Base-by-base conservation (phyloP, 768 basidiomycete genomes). In the Saitozyma sp. region DNA sequence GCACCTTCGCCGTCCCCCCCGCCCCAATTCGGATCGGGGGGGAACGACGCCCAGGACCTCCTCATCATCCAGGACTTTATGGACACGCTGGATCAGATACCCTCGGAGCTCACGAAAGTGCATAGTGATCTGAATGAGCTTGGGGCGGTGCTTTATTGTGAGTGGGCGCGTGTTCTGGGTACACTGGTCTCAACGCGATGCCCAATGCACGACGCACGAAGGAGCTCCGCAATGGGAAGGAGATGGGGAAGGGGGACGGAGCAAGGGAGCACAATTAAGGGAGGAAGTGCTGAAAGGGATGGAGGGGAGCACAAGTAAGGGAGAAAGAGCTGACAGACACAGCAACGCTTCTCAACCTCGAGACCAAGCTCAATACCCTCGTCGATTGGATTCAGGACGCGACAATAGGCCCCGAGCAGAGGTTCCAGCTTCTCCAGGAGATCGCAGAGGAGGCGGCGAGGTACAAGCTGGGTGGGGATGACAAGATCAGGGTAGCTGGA, bases 91-190 rank as follows among this genome's bases (percentile, higher is more conserved):
- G 94, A 96, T 82, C 85, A 92, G 19, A 86, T 98, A 59, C 95
- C 95, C 62, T 84, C 90, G 66, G 92, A 96, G 81, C 87, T 99
- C 80, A 95, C 95, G 11, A 88, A 91, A 79, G 88, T 87, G 80
- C 91, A 96, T 79, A 91, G 89, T 10, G 96, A 99, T 84, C 86
- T 99, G 58, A 90, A 93, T 67, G 96, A 99, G 82, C 90, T 99
- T 81, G 96, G 98, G 80, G 96, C 95, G 61, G 96, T 99, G 62
- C 86, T 99, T 7, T 77, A 77, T 52, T 70, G 81, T 82, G 39
- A 62, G 81, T 74, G 19, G 42, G 4, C 48, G 1, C 42, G 6
- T 45, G 43, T 37, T 16, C 49, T 49, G 10, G 45, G 13, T 17
- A 6, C n/a, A 17, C 13, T 46, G n/a, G 2, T 46, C 13, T 13